Percentiles rank a stretch among this genome's conserved stretches.
phyloP scores from a whole-genome alignment of 768 basidiomycete species.

The Clathrus columnatus region DNA sequence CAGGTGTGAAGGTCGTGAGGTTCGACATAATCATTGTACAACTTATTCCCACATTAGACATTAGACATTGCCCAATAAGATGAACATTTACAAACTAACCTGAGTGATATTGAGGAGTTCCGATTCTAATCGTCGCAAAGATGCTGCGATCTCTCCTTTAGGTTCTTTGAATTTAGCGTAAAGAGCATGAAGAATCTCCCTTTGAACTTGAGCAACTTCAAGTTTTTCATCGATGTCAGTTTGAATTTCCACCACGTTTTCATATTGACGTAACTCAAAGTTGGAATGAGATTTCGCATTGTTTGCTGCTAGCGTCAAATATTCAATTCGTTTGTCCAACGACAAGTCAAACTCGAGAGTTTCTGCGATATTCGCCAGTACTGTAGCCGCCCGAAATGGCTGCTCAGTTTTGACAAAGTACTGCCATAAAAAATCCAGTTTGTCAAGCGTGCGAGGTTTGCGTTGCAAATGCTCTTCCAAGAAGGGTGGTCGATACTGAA shows the following conservation, averaged over 20 bases:
- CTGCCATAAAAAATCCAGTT: constrained; percentile 90
- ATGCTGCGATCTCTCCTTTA: constrained; percentile 53
- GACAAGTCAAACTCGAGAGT: constrained; percentile 67
- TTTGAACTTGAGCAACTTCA: constrained; percentile 92
- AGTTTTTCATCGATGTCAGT: constrained; percentile 92
- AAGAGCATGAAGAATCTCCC: constrained; percentile 76
- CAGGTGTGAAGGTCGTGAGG: constrained; percentile 77
- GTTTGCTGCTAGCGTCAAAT: constrained; percentile 86
- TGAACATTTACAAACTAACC: constrained; percentile 35
- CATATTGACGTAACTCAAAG: constrained; percentile 65
- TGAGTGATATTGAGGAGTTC: constrained; percentile 72
- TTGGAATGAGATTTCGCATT: constrained; percentile 94
- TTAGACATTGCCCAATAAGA: constrained; percentile 2
- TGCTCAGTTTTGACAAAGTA: constrained; percentile 92
- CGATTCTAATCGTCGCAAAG: constrained; percentile 24
- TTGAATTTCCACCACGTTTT: constrained; percentile 92
- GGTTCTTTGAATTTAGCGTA: constrained; percentile 52
- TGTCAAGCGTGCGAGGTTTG: constrained; percentile 71
- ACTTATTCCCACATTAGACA: constrained; percentile 38
- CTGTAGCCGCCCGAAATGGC: constrained; percentile 79
- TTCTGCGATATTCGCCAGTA: constrained; percentile 76
- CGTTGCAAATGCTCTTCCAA: constrained; percentile 82
- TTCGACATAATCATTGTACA: constrained; percentile 82
- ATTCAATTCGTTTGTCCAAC: constrained; percentile 76
- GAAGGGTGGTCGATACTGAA: constrained; percentile 75